A percentile compares a stretch with the other conserved stretches of the same genome.
Evolutionary conservation across 495 filamentous ascomycete species (phyloP).

Genomic region (Articulospora tetracladia): DNA sequence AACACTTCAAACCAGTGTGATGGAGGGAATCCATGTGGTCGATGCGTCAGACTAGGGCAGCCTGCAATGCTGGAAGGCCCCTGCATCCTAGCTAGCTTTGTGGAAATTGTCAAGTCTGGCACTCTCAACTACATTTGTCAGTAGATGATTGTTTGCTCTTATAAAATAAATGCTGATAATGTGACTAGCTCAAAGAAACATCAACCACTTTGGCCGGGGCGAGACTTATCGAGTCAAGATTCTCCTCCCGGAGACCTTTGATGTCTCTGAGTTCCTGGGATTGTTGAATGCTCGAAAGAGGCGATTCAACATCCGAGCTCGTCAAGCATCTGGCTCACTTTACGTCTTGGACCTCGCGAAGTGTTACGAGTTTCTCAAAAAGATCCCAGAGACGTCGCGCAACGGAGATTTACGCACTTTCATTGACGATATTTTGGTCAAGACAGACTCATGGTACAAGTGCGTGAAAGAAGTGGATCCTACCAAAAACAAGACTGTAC

Average conservation of each 20-base stretch:
- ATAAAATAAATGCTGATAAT: background rate
- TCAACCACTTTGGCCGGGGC: background rate
- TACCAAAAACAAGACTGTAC: background rate
- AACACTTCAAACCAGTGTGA: background rate
- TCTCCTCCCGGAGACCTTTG: background rate
- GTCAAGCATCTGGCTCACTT: background rate
- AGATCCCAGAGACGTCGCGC: background rate
- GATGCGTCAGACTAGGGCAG: background rate
- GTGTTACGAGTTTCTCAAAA: background rate
- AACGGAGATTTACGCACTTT: background rate
- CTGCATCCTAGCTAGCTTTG: background rate
- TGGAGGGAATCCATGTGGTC: background rate
- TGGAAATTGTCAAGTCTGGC: background rate
- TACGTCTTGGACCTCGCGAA: background rate
- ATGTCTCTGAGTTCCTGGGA: background rate
- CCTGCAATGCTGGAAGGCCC: background rate
- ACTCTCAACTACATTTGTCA: background rate
- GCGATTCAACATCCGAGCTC: background rate
- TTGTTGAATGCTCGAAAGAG: background rate
- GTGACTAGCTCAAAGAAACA: background rate
- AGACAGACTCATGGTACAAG: background rate
- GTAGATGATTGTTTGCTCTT: background rate
- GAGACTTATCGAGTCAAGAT: background rate
- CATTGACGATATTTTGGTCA: background rate
- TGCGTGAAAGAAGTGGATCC: background rate